Conservation (phyloP, 2,329 filamentous ascomycete species). For the Phaeosphaeria sp. region DNA sequence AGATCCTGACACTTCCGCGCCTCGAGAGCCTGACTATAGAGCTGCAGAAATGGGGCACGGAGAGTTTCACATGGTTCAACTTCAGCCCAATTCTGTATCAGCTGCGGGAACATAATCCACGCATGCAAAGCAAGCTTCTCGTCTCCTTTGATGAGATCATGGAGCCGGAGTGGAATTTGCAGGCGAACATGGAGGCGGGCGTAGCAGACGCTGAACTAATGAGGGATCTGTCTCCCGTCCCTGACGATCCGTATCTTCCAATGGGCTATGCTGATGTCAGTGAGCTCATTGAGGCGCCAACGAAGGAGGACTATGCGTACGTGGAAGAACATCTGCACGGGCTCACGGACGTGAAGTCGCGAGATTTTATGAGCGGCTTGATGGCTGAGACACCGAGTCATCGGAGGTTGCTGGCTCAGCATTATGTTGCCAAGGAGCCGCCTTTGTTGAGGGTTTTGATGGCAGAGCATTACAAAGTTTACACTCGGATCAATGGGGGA, state of each 20-base stretch:
- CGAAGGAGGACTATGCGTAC: constrained; percentile 14
- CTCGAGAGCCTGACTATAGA: constrained; percentile 17
- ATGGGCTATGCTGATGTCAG: constrained; percentile 18
- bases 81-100: constrained; percentile 18
- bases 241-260: constrained; percentile 11
- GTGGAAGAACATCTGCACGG: constrained; percentile 11
- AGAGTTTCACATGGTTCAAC: constrained; percentile 11
- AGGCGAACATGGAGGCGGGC: not conserved
- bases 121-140: constrained; percentile 2
- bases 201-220: not conserved
- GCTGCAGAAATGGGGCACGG: constrained; percentile 9
- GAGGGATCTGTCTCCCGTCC: not conserved
- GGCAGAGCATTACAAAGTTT: constrained; percentile 22
- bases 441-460: constrained; percentile 27
- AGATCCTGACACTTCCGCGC: constrained; percentile 10
- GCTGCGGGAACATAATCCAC: constrained; percentile 9
- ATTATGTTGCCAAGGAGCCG: constrained; percentile 32
- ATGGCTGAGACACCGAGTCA: constrained; percentile 15
- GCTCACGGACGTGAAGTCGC: not conserved
- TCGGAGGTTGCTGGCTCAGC: constrained; percentile 17
- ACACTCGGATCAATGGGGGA: not conserved
- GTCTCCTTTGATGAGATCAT: constrained; percentile 19
- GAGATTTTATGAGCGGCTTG: constrained; percentile 11
- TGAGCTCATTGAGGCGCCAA: constrained; percentile 14
- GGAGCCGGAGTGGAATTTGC: constrained; percentile 7